These are phyloP conservation scores for Fulvia fulva DNA, from an alignment of 2,329 filamentous ascomycete genomes.

Conservation along the genomic window DNA sequence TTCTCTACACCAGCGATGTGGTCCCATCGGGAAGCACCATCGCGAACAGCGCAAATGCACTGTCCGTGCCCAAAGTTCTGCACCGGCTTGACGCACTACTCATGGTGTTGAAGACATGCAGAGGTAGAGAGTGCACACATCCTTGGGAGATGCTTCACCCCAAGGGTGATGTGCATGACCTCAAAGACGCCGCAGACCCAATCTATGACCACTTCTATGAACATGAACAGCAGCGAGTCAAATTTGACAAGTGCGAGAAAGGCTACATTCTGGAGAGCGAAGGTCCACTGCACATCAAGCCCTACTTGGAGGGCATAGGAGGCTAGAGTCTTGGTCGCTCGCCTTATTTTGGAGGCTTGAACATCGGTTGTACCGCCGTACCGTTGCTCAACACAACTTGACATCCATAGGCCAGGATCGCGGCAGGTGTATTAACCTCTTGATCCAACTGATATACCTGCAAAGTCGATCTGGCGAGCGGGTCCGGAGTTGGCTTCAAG, in stretches of 20 bases:
- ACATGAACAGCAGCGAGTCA: conserved; percentile 12
- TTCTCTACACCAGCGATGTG: conserved; percentile 1
- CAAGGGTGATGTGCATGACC: conserved; percentile 2
- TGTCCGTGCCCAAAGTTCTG: conserved; percentile 3
- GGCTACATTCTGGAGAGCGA: conserved; percentile 22
- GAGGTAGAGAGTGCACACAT: conserved; percentile 12
- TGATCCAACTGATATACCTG: background rate
- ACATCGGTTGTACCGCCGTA: background rate
- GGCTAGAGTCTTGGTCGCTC: background rate
- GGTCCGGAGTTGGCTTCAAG: background rate
- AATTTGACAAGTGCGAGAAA: conserved; percentile 21
- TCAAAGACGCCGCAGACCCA: conserved; percentile 10
- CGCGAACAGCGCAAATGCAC: background rate
- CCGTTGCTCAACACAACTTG: background rate
- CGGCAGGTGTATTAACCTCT: background rate
- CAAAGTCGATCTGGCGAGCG: background rate
- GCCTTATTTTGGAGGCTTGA: background rate
- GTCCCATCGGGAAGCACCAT: background rate
- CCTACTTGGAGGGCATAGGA: conserved; percentile 12
- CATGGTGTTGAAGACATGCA: conserved; percentile 21
- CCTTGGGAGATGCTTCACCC: conserved; percentile 19
- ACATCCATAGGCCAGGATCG: background rate
- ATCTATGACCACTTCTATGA: conserved; percentile 17
- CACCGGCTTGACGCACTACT: conserved; percentile 18
- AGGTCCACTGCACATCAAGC: conserved; percentile 9